Conservation (phyloP, 2,329 filamentous ascomycete species). For the Botrytis hyacinthi region DNA sequence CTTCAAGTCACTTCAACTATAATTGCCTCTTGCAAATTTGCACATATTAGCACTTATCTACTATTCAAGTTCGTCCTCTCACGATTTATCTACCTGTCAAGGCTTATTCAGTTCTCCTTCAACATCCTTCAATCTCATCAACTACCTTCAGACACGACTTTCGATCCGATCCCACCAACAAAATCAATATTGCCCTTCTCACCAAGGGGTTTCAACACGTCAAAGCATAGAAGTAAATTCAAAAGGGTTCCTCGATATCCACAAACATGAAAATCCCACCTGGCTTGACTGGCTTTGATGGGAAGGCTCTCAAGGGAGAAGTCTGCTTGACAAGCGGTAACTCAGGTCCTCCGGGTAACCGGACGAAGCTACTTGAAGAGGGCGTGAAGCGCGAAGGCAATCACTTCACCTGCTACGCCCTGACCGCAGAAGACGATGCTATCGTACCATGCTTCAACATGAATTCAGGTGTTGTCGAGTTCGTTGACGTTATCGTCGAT, state of each 20-base stretch:
- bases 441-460: constrained; percentile 20
- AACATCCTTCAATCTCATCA: background rate
- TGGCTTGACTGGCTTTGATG: constrained; percentile 6
- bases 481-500: constrained; percentile 33
- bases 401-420: constrained; percentile 26
- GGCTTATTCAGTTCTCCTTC: background rate
- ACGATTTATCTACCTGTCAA: background rate
- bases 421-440: constrained; percentile 25
- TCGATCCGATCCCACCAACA: background rate
- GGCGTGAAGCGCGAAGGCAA: constrained; percentile 11
- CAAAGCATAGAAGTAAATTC: background rate
- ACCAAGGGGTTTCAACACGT: background rate
- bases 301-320: constrained; percentile 16
- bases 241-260: background rate
- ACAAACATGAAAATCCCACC: constrained; percentile 15
- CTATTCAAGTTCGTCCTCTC: background rate
- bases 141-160: background rate
- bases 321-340: background rate
- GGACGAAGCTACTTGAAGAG: constrained; percentile 20
- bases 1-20: background rate
- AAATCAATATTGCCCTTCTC: no score
- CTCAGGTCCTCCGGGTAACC: background rate
- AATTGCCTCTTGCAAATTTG: background rate
- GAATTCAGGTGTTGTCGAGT: constrained; percentile 22
- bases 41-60: background rate